Conservation (phyloP, 148 eudicot genomes). For the Vaccinium myrtillus region DNA sequence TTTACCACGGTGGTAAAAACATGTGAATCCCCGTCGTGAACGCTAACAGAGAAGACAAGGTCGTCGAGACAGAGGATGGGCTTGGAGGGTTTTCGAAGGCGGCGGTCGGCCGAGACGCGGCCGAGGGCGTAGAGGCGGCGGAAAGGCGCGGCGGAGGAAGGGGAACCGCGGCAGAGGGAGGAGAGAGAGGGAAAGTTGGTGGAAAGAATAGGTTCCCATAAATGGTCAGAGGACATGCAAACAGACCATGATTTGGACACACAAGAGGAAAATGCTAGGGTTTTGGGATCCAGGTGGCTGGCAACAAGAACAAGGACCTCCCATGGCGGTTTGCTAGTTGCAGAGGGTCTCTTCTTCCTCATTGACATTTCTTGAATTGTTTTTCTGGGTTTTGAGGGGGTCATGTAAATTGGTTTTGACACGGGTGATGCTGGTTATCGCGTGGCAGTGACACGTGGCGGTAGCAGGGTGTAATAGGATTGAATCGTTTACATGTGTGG, state of each 20-base stretch:
- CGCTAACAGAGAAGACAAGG: conserved; percentile 42
- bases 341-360: not conserved
- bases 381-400: not conserved
- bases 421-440: not conserved
- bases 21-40: conserved; percentile 11
- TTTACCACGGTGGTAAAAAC: conserved; percentile 23
- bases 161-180: conserved; percentile 19
- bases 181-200: conserved; percentile 56
- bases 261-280: conserved; percentile 55
- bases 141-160: conserved; percentile 26
- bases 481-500: not conserved
- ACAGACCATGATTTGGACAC: conserved; percentile 57
- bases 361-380: not conserved
- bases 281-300: conserved; percentile 52
- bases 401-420: not conserved
- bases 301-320: conserved; percentile 51
- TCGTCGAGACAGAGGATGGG: conserved; percentile 41
- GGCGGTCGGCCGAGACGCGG: conserved; percentile 34
- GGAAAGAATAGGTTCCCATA: conserved; percentile 58
- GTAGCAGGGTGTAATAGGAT: not conserved
- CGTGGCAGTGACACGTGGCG: not conserved
- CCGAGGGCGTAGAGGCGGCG: conserved; percentile 51
- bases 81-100: conserved; percentile 31
- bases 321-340: conserved; percentile 39
- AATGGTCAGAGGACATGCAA: conserved; percentile 56